Evolutionary conservation across 805 yeast genomes (phyloP).

Genomic region (Sungouiella blattae): DNA sequence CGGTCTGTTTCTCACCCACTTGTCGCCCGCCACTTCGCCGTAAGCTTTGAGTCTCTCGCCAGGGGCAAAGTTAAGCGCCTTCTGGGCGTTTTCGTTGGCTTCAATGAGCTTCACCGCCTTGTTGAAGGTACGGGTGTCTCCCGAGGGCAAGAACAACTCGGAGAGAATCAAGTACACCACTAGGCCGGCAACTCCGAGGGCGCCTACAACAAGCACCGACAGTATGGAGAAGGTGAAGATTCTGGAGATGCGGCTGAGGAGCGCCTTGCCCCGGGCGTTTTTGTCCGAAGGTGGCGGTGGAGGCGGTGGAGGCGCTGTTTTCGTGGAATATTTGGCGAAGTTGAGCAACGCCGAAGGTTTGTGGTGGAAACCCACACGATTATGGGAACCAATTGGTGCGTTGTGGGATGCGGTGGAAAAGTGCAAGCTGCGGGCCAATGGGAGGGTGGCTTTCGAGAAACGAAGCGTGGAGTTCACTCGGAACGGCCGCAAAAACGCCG

Average conservation of each 20-base stretch:
- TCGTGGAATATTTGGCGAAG: constrained; percentile 15
- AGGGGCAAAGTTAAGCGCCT: constrained; percentile 49
- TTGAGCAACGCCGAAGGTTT: neutral
- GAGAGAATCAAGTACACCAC: constrained; percentile 72
- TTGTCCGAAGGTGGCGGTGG: constrained; percentile 37
- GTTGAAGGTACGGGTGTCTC: constrained; percentile 88
- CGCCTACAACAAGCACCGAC: constrained; percentile 61
- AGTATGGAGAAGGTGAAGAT: constrained; percentile 62
- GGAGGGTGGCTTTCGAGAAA: too few species aligned
- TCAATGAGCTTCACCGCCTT: constrained; percentile 78
- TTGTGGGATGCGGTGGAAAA: too few species aligned
- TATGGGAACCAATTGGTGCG: too few species aligned
- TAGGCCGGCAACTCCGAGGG: constrained; percentile 62
- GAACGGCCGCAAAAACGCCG: too few species aligned
- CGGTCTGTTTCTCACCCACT: constrained; percentile 89
- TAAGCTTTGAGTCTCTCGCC: constrained; percentile 74
- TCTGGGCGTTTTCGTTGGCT: constrained; percentile 57
- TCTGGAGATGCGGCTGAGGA: constrained; percentile 48
- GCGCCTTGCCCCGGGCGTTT: constrained; percentile 36
- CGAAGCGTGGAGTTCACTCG: too few species aligned
- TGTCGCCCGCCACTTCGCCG: constrained; percentile 68
- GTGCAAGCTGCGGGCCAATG: too few species aligned
- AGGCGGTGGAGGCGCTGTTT: constrained; percentile 33
- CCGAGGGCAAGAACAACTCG: constrained; percentile 83
- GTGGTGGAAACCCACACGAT: too few species aligned